These are phyloP conservation scores for Nothophoma quercina DNA, from an alignment of 2,329 filamentous ascomycete genomes.

Conservation along the genomic window DNA sequence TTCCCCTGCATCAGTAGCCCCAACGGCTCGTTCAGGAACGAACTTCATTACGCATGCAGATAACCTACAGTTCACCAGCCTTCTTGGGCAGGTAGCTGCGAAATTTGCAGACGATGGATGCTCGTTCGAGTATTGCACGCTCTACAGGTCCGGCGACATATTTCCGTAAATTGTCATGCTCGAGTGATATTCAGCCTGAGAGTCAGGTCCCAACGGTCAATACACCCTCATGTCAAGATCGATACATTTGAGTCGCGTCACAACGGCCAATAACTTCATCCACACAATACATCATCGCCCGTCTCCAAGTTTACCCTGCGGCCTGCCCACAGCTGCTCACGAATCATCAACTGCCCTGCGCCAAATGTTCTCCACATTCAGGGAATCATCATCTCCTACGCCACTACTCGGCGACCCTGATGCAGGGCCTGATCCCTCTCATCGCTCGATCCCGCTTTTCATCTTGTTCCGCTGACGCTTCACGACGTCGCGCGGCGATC, in stretches of 20 bases:
- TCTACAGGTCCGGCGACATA: neutral
- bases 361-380: too few species aligned
- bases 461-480: neutral
- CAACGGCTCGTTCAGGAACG: slow-evolving; percentile 10
- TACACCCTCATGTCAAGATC: slow-evolving; percentile 10
- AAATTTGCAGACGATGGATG: neutral
- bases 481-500: slow-evolving; percentile 1
- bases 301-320: neutral
- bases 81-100: neutral
- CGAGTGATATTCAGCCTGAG: neutral
- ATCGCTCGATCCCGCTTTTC: slow-evolving; percentile 7
- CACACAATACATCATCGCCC: neutral
- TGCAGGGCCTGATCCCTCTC: too few species aligned
- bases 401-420: slow-evolving; percentile 4
- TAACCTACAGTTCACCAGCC: neutral
- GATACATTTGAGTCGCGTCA: slow-evolving; percentile 1
- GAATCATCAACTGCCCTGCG: slow-evolving; percentile 4
- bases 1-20: slow-evolving; percentile 11
- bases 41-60: neutral
- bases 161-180: neutral
- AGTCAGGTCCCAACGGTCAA: slow-evolving; percentile 7
- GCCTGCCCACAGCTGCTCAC: neutral
- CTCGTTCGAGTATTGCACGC: neutral
- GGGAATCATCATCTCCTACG: too few species aligned
- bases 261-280: neutral